These are phyloP conservation scores for Setaria viridis DNA, from an alignment of 202 grass and related monocot species.

Conservation along the genomic window DNA sequence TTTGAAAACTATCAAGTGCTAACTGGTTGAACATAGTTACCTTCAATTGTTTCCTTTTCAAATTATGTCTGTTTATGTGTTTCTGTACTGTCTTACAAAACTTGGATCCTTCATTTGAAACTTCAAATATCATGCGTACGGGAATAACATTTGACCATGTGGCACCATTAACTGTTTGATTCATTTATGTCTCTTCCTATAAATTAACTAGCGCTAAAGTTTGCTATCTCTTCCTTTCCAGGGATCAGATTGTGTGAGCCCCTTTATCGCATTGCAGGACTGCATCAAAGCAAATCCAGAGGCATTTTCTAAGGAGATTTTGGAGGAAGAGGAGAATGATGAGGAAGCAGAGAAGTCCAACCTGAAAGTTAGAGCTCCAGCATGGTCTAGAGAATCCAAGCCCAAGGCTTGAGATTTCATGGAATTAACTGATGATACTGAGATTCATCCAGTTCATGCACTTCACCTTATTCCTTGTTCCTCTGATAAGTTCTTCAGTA, in stretches of 20 bases:
- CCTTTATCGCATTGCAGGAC: constrained; percentile 85
- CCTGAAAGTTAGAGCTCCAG: constrained; percentile 72
- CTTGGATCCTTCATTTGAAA: background rate
- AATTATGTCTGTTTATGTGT: background rate
- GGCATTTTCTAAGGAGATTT: constrained; percentile 90
- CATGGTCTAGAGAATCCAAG: constrained; percentile 88
- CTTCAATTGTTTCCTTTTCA: background rate
- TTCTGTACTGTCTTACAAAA: constrained; percentile 4
- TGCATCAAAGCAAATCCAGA: constrained; percentile 87
- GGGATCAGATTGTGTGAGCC: constrained; percentile 91
- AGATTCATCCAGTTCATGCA: constrained; percentile 6
- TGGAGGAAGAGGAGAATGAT: constrained; percentile 71
- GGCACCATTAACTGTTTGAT: background rate
- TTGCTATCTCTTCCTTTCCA: constrained; percentile 42
- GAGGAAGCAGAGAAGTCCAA: constrained; percentile 63
- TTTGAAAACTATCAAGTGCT: background rate
- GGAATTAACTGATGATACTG: constrained; percentile 34
- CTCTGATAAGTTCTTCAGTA: constrained; percentile 1
- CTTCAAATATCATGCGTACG: background rate
- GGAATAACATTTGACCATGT: background rate
- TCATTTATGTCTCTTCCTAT: constrained; percentile 7
- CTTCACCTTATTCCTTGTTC: constrained; percentile 7
- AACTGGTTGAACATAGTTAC: constrained; percentile 19
- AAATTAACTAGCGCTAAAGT: constrained; percentile 20
- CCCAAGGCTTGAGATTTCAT: constrained; percentile 62